These are phyloP conservation scores for Aureobasidium pullulans DNA, from an alignment of 2,329 filamentous ascomycete species.

Conservation along the genomic window DNA sequence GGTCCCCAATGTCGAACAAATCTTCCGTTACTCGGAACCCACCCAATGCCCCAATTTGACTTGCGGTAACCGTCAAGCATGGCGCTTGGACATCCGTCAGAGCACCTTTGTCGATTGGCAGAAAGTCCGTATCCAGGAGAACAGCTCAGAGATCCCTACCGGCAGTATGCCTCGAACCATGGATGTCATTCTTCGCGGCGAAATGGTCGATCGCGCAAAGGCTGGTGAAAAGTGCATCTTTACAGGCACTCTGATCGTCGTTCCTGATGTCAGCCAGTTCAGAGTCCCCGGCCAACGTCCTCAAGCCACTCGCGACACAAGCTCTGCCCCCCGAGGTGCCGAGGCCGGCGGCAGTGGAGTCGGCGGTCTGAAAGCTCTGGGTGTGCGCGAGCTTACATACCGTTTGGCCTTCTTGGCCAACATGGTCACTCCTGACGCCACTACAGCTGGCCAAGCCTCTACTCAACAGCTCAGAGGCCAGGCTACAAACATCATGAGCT, in stretches of 20 bases:
- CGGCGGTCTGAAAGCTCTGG: slow-evolving; percentile 80
- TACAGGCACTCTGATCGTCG: slow-evolving; percentile 89
- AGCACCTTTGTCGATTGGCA: slow-evolving; percentile 99
- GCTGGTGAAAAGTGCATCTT: slow-evolving; percentile 98
- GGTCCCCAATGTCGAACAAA: slow-evolving; percentile 89
- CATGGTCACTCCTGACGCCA: slow-evolving; percentile 87
- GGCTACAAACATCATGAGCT: slow-evolving; percentile 75
- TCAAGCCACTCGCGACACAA: slow-evolving; percentile 76
- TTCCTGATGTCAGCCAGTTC: slow-evolving; percentile 92
- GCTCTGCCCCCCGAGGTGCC: slow-evolving; percentile 57
- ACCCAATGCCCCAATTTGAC: slow-evolving; percentile 85
- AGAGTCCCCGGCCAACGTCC: slow-evolving; percentile 79
- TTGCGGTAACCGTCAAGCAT: slow-evolving; percentile 85
- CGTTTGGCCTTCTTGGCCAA: slow-evolving; percentile 93
- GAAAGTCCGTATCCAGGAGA: slow-evolving; percentile 96
- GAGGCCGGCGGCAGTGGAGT: slow-evolving; percentile 82
- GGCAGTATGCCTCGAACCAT: slow-evolving; percentile 98
- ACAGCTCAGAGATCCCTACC: slow-evolving; percentile 95
- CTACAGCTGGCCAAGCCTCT: slow-evolving; percentile 63
- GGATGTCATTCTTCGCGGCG: slow-evolving; percentile 90
- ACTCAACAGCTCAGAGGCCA: slow-evolving; percentile 63
- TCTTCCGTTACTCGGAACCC: slow-evolving; percentile 93
- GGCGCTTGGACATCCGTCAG: slow-evolving; percentile 92
- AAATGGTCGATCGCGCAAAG: slow-evolving; percentile 96
- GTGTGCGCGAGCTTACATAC: slow-evolving; percentile 92